Percentiles rank a stretch among this genome's conserved stretches.
Conservation (phyloP, 2,329 filamentous ascomycete genomes). For the Fusarium proliferatum region DNA sequence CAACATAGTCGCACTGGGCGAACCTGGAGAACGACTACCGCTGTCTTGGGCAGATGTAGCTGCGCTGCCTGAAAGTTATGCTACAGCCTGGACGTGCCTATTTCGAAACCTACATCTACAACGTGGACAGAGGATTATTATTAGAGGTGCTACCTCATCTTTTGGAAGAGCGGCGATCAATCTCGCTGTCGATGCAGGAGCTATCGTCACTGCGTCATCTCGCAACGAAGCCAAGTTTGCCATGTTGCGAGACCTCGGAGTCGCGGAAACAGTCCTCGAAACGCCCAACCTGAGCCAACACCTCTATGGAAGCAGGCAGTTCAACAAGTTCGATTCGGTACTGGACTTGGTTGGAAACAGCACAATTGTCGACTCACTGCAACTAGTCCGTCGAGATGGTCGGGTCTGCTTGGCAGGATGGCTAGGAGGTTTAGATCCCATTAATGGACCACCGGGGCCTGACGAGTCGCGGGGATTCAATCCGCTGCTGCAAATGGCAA, state of each 20-base stretch:
- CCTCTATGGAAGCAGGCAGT: accelerated
- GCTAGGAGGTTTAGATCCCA: background rate
- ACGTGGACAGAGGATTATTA: background rate
- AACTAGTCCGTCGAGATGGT: background rate
- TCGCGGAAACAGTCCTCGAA: background rate
- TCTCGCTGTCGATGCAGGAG: background rate
- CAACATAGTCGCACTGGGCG: background rate
- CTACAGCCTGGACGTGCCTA: background rate
- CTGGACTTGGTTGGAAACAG: background rate
- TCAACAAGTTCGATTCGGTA: background rate
- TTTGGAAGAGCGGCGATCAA: background rate
- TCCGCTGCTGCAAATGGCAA: background rate
- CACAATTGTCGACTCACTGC: background rate
- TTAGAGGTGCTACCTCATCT: background rate
- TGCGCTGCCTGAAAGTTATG: background rate
- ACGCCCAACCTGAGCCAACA: background rate
- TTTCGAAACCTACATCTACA: background rate
- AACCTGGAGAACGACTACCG: background rate
- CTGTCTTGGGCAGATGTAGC: background rate
- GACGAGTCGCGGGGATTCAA: background rate
- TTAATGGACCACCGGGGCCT: background rate
- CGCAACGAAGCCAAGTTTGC: background rate
- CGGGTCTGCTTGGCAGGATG: background rate
- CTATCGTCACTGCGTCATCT: background rate
- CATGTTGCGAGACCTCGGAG: background rate